Conservation (phyloP, 2,329 filamentous ascomycete species). For the Fusarium bulbicola region DNA sequence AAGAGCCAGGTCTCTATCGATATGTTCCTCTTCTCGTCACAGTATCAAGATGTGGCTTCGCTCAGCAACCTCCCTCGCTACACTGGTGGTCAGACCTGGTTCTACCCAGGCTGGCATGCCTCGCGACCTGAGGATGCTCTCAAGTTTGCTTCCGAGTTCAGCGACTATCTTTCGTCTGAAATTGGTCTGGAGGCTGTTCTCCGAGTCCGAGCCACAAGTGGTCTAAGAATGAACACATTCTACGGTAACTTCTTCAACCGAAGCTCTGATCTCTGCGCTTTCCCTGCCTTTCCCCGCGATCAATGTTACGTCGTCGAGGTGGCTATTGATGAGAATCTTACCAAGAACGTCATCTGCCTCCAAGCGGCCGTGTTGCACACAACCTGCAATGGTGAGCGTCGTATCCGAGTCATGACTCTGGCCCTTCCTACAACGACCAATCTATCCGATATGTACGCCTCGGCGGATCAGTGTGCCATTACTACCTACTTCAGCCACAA, state of each 20-base stretch:
- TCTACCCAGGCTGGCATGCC: constrained; percentile 98
- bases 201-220: constrained; percentile 92
- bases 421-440: constrained; percentile 92
- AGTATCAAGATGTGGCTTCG: constrained; percentile 97
- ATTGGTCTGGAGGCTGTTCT: constrained; percentile 96
- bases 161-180: constrained; percentile 94
- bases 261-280: constrained; percentile 95
- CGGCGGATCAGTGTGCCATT: constrained; percentile 92
- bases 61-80: constrained; percentile 95
- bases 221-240: constrained; percentile 95
- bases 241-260: constrained; percentile 99
- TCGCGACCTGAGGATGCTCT: constrained; percentile 93
- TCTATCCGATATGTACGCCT: constrained; percentile 90
- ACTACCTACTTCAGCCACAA: constrained; percentile 97
- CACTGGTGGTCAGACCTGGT: constrained; percentile 97
- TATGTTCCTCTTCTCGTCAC: constrained; percentile 96
- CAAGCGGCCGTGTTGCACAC: constrained; percentile 96
- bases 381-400: constrained; percentile 94
- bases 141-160: constrained; percentile 97
- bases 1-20: constrained; percentile 99
- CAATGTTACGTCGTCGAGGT: constrained; percentile 99
- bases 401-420: constrained; percentile 93
- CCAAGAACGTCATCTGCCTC: constrained; percentile 90
- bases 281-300: constrained; percentile 96
- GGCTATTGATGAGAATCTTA: constrained; percentile 93